These are phyloP conservation scores for Vinca minor DNA, from an alignment of 257 asterid species.

Conservation along the genomic window DNA sequence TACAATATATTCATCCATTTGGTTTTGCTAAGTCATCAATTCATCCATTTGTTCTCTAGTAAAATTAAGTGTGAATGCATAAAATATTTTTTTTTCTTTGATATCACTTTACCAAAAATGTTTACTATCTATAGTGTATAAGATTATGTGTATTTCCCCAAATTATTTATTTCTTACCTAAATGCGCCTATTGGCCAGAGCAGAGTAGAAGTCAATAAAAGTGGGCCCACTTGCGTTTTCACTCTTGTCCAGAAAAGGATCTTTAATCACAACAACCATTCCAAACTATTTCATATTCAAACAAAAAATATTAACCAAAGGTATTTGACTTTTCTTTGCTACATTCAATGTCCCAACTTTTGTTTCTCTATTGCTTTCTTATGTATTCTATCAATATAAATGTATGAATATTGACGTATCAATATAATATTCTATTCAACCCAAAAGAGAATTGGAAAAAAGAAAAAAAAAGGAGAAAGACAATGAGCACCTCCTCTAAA, in stretches of 20 bases:
- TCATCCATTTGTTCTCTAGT: no score
- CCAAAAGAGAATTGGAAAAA: not conserved
- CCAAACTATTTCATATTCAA: not conserved
- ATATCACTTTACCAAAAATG: no score
- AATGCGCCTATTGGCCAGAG: not conserved
- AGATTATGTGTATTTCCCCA: not conserved
- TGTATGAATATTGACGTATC: not conserved
- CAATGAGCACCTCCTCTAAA: not conserved
- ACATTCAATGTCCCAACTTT: not conserved
- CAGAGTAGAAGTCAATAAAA: not conserved
- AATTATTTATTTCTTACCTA: not conserved
- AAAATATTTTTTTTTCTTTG: no score
- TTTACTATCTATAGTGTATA: not conserved
- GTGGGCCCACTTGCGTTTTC: not conserved
- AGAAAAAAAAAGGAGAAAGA: not conserved
- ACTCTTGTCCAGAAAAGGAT: not conserved
- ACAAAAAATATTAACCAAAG: not conserved
- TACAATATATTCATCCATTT: no score
- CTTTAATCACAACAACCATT: no score
- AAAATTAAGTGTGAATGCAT: no score
- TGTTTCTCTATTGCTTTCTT: not conserved
- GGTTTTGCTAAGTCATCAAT: no score
- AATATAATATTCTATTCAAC: not conserved
- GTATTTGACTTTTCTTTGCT: not conserved
- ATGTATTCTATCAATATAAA: not conserved